Evolutionary conservation across 2,329 filamentous ascomycete genomes (phyloP), one percentile per base, ranked within the genome.

Genomic region (Lachnellula suecica): DNA sequence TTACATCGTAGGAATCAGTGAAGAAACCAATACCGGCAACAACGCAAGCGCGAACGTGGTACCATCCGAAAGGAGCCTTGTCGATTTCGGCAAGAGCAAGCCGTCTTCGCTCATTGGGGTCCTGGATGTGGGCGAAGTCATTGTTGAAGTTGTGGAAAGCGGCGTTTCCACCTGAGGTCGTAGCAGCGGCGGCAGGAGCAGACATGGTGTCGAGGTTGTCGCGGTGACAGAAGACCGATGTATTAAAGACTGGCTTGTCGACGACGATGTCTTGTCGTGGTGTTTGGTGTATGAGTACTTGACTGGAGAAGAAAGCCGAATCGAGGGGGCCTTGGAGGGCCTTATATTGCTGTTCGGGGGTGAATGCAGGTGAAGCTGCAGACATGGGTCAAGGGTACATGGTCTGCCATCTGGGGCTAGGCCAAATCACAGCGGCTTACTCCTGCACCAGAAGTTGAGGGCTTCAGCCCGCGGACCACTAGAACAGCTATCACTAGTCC

Each of bases 21-120:
- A 94, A 94, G 82, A 95, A 94, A 62, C 89, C 90, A 56, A 93
- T 87, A 63, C 90, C 89, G 25, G 89, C 89, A 22, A 93, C 89
- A 8, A 89, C 73, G 49, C 89, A 81, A 52, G 89, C 87, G 37
- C 89, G 82, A 53, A 92, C 82, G 66, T 94, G 89, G 68, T 91
- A 90, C 88, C 89, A 93, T 65, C 89, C 87, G 56, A 93, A 92
- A 3, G 85, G 85, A 9, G 88, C 88, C 73, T 87, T 87, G 74
- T 93, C 89, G 61, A 93, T 87, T 71, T 92, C 87, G 34, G 88
- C 87, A 47, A 94, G 85, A 38, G 89, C 89, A 27, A 90, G 82
- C 58, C 89, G 82, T 60, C 89, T 81, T 51, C 89, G 85, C 77
- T 93, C 88, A 60, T 91, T 90, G 54, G 87, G 82, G 68, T 93